Conservation (phyloP, 2,329 filamentous ascomycete species). For the Chalaropsis thielavioides region DNA sequence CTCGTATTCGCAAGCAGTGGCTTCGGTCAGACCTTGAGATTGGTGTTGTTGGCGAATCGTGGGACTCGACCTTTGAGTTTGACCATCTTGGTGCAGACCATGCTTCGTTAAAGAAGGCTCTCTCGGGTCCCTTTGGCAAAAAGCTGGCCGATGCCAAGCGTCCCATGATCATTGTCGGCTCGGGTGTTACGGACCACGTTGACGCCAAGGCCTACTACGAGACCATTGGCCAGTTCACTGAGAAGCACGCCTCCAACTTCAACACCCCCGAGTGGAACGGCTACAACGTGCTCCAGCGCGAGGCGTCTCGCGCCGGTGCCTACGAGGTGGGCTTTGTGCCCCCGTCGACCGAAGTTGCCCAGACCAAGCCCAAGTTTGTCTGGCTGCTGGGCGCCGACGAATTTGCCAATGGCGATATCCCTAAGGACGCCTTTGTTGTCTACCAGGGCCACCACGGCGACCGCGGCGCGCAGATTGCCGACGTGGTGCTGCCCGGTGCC, state of each 20-base stretch:
- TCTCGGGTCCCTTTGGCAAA: constrained; percentile 81
- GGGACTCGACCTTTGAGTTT: constrained; percentile 90
- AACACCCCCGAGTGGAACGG: constrained; percentile 85
- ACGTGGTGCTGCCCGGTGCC: constrained; percentile 83
- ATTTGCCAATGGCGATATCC: constrained; percentile 68
- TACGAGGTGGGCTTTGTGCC: constrained; percentile 93
- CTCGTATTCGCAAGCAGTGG: constrained; percentile 96
- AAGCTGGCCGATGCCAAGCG: constrained; percentile 75
- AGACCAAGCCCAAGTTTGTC: constrained; percentile 82
- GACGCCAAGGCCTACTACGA: constrained; percentile 92
- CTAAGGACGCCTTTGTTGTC: constrained; percentile 89
- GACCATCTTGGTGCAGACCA: constrained; percentile 75
- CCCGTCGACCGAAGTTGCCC: constrained; percentile 64
- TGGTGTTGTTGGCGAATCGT: constrained; percentile 77
- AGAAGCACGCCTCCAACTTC: constrained; percentile 86
- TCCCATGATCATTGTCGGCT: constrained; percentile 94
- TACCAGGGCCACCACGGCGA: constrained; percentile 99
- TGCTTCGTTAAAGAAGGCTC: constrained; percentile 66
- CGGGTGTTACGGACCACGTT: constrained; percentile 74
- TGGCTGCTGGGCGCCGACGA: constrained; percentile 97
- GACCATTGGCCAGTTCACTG: constrained; percentile 74
- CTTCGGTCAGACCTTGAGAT: constrained; percentile 87
- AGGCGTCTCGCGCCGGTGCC: constrained; percentile 80
- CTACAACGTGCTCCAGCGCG: constrained; percentile 90
- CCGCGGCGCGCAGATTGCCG: constrained; percentile 78